These are phyloP conservation scores for Flagelloscypha sp. DNA, from an alignment of 768 basidiomycete genomes.

Conservation along the genomic window DNA sequence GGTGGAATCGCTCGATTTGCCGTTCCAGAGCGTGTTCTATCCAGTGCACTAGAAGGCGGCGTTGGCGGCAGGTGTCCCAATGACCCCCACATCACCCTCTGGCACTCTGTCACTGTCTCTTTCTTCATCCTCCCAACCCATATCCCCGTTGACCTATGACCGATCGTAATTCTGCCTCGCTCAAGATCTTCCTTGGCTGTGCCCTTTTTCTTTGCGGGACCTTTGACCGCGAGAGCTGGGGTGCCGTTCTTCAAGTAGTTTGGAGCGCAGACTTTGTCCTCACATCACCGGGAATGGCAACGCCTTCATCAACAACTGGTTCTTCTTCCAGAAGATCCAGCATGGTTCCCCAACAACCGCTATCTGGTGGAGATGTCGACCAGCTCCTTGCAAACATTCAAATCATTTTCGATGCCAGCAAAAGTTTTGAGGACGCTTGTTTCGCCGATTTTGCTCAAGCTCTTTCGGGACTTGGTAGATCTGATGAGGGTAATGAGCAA, in stretches of 20 bases:
- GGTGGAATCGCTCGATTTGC: slow-evolving; percentile 84
- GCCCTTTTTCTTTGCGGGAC: slow-evolving; percentile 77
- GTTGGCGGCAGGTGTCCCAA: slow-evolving; percentile 49
- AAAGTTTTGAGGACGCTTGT: slow-evolving; percentile 73
- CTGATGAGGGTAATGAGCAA: no score
- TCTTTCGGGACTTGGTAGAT: no score
- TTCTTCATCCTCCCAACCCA: slow-evolving; percentile 29
- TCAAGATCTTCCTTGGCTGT: slow-evolving; percentile 73
- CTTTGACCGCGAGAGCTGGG: slow-evolving; percentile 90
- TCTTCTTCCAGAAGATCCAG: no score
- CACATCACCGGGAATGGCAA: slow-evolving; percentile 55
- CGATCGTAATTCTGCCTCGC: slow-evolving; percentile 83
- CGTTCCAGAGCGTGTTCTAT: slow-evolving; percentile 85
- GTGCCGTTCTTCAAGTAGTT: slow-evolving; percentile 78
- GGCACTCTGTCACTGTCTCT: slow-evolving; percentile 42
- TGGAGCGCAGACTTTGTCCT: slow-evolving; percentile 96
- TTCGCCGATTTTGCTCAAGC: slow-evolving; percentile 63
- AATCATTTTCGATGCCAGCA: slow-evolving; percentile 78
- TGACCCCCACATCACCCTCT: slow-evolving; percentile 52
- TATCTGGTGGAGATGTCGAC: no score
- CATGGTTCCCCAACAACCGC: no score
- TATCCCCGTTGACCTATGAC: slow-evolving; percentile 74
- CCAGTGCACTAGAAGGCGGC: no score
- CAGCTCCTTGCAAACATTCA: slow-evolving; percentile 69
- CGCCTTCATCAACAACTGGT: no score